phyloP scores from a whole-genome alignment of 2,329 filamentous ascomycete genomes.

The Ascochyta pisi region DNA sequence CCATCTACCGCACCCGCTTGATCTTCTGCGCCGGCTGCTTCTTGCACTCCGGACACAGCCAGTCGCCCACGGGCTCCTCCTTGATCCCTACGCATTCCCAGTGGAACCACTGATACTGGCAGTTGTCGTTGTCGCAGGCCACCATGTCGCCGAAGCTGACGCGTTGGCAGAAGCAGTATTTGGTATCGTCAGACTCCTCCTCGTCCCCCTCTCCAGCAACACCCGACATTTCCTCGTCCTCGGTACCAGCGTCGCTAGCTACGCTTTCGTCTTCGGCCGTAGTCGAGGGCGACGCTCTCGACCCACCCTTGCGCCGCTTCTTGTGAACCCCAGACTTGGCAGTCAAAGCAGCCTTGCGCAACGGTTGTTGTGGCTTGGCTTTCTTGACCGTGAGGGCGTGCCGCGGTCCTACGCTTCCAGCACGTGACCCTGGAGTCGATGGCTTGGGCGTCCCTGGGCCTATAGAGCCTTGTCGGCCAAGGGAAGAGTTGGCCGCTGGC shows the following conservation, averaged over 20 bases:
- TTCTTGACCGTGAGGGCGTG: conserved; percentile 60
- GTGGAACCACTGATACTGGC: conserved; percentile 87
- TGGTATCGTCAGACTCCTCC: conserved; percentile 75
- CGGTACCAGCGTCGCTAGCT: conserved; percentile 53
- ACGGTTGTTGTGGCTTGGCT: conserved; percentile 60
- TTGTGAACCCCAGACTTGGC: conserved; percentile 47
- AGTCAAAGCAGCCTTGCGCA: conserved; percentile 46
- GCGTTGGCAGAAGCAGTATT: conserved; percentile 84
- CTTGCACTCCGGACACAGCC: conserved; percentile 56
- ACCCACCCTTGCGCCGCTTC: conserved; percentile 48
- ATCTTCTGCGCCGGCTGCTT: conserved; percentile 51
- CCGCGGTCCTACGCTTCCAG: conserved; percentile 64
- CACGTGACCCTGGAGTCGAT: conserved; percentile 61
- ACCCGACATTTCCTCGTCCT: conserved; percentile 60
- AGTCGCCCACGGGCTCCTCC: conserved; percentile 58
- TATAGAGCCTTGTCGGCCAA: conserved; percentile 65
- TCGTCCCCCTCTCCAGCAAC: conserved; percentile 57
- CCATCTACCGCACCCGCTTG: conserved; percentile 45
- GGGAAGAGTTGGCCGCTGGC: conserved; percentile 61
- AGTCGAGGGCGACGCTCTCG: conserved; percentile 51
- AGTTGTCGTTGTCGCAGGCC: conserved; percentile 83
- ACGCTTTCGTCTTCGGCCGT: conserved; percentile 61
- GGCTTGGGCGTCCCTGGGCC: conserved; percentile 70
- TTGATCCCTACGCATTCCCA: conserved; percentile 67
- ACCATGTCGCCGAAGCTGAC: conserved; percentile 90